Base-by-base conservation (phyloP, 352 stramenopile species). In the Phytopythium chamaehyphon region DNA sequence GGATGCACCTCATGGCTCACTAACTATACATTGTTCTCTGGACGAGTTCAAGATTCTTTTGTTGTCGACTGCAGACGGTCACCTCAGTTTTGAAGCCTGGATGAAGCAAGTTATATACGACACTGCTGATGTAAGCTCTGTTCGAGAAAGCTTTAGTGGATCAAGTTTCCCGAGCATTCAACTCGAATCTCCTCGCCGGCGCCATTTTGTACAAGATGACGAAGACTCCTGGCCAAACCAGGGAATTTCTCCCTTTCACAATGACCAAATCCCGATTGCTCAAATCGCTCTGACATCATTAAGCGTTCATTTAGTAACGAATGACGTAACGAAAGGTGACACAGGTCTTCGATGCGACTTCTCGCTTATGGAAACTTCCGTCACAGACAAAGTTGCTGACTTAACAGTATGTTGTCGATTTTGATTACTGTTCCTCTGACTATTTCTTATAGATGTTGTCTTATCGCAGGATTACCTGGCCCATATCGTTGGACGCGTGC, bases 31-130 rank as follows among this genome's bases (percentile, higher is more conserved):
- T 21, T 64, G 74, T 18, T 28, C 69, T 2, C 46, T 83, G 24
- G 63, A 81, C 31, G 71, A 82, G 46, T 62, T 85, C 33, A 85
- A 80, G 47, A 46, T 85, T 35, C 66, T 63, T 16, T 44, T 83
- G 23, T 59, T 73, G 18, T 76, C 71, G 14, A 70, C 73, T 28
- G 78, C 69, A 0, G 71, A 81, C 33, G 57, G 59, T 1, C 59
- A 68, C 15, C 64, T 76, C 22, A 50, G 79, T 35, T 77, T 85
- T 40, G 73, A 85, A 47, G 57, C 57, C 19, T 83, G 69, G 73
- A 71, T 85, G 66, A 81, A 79, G 57, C 62, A 43, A 40, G 51
- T 53, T 19, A 33, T 50, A 9, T 16, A 64, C 16, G 60, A 67
- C 28, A 26, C 47, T 14, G 53, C 22, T 16, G 60, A 64, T 22